Conservation (phyloP, 2,329 filamentous ascomycete genomes). For the Pyricularia sp. region DNA sequence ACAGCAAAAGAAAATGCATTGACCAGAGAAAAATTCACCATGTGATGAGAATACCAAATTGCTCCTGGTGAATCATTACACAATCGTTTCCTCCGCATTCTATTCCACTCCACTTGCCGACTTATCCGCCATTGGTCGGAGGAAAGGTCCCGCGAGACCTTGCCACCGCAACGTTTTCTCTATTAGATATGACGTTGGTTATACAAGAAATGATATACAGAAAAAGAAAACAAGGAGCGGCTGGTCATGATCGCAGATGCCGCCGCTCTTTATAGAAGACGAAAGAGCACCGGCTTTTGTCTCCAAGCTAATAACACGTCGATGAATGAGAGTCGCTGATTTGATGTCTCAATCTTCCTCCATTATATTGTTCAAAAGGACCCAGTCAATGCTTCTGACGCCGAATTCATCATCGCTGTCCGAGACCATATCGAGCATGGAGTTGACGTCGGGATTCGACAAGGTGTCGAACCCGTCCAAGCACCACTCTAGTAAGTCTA, state of each 20-base stretch:
- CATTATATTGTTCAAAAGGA: slow-evolving; percentile 5
- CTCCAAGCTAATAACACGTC: not conserved
- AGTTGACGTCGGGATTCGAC: not conserved
- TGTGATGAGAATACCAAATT: too few relatives aligned
- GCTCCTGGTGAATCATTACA: too few relatives aligned
- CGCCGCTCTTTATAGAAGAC: too few relatives aligned
- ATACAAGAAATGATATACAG: too few relatives aligned
- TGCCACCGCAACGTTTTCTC: too few relatives aligned
- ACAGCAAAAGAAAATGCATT: not conserved
- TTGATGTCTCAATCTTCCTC: not conserved
- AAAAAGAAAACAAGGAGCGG: too few relatives aligned
- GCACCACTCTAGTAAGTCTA: not conserved
- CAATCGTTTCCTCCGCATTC: too few relatives aligned
- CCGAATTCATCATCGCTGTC: not conserved
- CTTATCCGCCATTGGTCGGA: not conserved
- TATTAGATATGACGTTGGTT: too few relatives aligned
- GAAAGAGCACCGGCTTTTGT: not conserved
- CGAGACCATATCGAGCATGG: not conserved
- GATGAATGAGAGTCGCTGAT: not conserved
- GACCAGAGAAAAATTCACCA: not conserved
- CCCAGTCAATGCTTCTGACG: not conserved
- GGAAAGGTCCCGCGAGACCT: not conserved
- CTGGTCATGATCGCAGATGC: too few relatives aligned
- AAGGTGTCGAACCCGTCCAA: not conserved
- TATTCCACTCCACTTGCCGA: not conserved